A percentile compares a stretch with the other conserved stretches of the same genome.
Evolutionary conservation across 345 rosid genomes (phyloP).

Genomic region (Citrus glauca): DNA sequence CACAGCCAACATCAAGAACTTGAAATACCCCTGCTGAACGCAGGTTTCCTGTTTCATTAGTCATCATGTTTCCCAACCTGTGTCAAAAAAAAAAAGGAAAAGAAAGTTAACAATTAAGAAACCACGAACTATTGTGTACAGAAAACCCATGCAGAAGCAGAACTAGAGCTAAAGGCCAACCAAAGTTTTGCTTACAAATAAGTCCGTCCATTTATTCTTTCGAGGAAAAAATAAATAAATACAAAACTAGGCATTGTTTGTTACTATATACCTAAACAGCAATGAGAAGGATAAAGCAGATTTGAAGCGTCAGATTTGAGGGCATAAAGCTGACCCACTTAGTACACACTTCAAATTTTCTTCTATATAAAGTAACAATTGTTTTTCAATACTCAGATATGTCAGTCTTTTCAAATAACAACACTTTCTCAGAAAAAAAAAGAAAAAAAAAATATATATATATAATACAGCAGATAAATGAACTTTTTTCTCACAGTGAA

Average conservation of each 20-base stretch:
- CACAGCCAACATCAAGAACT: conserved; percentile 95
- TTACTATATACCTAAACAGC: background rate
- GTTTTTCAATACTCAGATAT: background rate
- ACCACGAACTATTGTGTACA: background rate
- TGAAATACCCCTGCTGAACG: conserved; percentile 81
- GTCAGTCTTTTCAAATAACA: background rate
- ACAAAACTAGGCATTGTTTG: background rate
- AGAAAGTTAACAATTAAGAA: background rate
- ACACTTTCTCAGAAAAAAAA: background rate
- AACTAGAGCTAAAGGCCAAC: no score
- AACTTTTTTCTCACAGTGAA: background rate
- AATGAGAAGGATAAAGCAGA: background rate
- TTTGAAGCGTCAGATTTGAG: background rate
- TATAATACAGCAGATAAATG: no score
- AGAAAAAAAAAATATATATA: no score
- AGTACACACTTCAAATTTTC: background rate
- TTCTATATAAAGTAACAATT: background rate
- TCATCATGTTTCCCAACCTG: conserved; percentile 83
- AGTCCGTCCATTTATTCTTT: background rate
- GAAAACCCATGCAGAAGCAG: background rate
- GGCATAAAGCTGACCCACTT: background rate
- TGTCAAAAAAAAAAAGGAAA: background rate
- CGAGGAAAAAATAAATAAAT: background rate
- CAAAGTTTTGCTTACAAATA: background rate
- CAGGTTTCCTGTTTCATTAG: conserved; percentile 76